Base-by-base conservation (phyloP, 495 filamentous ascomycete genomes). In the Peziza echinospora region DNA sequence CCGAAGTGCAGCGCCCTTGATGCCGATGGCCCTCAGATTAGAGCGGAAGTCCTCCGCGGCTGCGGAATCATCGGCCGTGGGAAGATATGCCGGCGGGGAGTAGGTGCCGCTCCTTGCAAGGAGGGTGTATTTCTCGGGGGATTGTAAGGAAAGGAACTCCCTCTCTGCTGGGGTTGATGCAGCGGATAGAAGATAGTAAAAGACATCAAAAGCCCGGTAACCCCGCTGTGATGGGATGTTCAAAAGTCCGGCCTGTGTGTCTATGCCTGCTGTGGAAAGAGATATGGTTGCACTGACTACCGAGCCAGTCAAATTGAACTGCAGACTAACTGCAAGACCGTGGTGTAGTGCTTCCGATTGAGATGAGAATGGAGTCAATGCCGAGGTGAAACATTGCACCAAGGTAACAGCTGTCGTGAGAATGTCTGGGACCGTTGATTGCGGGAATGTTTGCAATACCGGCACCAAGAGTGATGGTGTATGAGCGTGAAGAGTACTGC, bases 141-240 rank as follows among this genome's bases (percentile, higher is more conserved):
- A 70, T 62, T 85, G 81, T 25, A 97, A 67, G 39, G 78, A 77
- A n/a, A 97, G 67, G 47, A 84, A 93, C 58, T 96, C 85, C 28
- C 84, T 71, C 65, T 97, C 89, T 1, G 84, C 84, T 1, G 78
- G 80, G 1, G 85, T 91, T 0, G 89, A 91, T 11, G 83, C 78
- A 23, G 80, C 82, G 0, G 86, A 91, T 21, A 93, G 68, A 2
- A 97, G 74, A 53, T 94, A 96, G 64, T 97, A 97, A 61, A 96
- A 97, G 23, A 86, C 91, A 58, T 97, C 86, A 54, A 96, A 97
- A n/a, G 87, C 89, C 48, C 89, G 77, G 58, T 81, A 84, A 19
- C 91, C 89, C 5, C 74, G 48, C 57, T 92, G 76, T 0, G 73
- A 60, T 0, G 89, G 82, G 22, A 96, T 72, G 28, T 84, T 75